Evolutionary conservation across 1,284 basidiomycete genomes (phyloP).

Genomic region (Thelephora terrestris): DNA sequence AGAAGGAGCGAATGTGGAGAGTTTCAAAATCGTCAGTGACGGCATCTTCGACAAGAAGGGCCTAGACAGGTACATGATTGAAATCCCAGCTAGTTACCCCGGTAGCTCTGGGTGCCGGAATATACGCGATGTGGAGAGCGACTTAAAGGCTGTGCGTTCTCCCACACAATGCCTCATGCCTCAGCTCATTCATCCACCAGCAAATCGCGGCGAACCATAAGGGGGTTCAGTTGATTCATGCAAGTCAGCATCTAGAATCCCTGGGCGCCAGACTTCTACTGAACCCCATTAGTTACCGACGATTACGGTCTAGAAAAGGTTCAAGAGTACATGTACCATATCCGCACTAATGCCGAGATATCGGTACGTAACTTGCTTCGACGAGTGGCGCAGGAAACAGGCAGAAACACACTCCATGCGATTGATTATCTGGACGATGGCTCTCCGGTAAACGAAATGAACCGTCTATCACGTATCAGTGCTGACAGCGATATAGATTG

Average conservation of each 20-base stretch:
- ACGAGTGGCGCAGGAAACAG: slow-evolving; percentile 61
- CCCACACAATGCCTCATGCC: background rate
- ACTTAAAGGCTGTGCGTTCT: slow-evolving; percentile 72
- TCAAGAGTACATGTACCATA: slow-evolving; percentile 88
- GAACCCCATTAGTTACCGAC: slow-evolving; percentile 49
- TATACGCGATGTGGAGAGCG: slow-evolving; percentile 84
- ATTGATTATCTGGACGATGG: slow-evolving; percentile 85
- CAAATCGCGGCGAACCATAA: slow-evolving; percentile 97
- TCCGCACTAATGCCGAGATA: slow-evolving; percentile 83
- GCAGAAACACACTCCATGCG: slow-evolving; percentile 58
- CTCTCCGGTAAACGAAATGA: slow-evolving; percentile 48
- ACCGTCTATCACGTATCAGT: background rate
- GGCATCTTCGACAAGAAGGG: slow-evolving; percentile 76
- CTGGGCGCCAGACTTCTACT: background rate
- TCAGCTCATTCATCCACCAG: slow-evolving; percentile 24
- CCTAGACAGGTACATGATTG: slow-evolving; percentile 72
- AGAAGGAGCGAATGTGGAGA: slow-evolving; percentile 88
- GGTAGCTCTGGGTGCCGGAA: slow-evolving; percentile 79
- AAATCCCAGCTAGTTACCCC: slow-evolving; percentile 78
- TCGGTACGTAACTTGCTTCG: slow-evolving; percentile 80
- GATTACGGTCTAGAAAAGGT: slow-evolving; percentile 85
- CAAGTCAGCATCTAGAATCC: slow-evolving; percentile 35
- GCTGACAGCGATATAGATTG: slow-evolving; percentile 41
- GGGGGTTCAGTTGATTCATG: slow-evolving; percentile 75
- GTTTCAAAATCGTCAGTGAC: slow-evolving; percentile 85